A percentile compares a stretch with the other conserved stretches of the same genome.
Conservation (phyloP, 2,329 filamentous ascomycete genomes). For the Colletotrichum sp. region DNA sequence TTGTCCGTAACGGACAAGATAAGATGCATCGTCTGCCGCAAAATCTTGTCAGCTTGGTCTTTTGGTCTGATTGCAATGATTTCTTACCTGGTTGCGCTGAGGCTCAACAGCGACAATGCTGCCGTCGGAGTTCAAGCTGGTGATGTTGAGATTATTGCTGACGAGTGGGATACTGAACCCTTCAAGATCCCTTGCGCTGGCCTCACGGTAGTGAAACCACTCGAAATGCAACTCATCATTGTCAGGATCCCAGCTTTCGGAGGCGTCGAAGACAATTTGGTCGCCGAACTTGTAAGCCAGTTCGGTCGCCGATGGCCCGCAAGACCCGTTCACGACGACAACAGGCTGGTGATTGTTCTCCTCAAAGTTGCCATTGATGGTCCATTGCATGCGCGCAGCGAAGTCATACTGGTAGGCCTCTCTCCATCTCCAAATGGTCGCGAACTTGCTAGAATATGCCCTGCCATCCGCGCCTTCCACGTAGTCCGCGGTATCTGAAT, state of each 20-base stretch:
- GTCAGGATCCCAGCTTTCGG: constrained; percentile 50
- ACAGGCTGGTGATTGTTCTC: constrained; percentile 52
- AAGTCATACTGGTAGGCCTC: constrained; percentile 45
- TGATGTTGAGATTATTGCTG: constrained; percentile 30
- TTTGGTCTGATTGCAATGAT: fast-evolving
- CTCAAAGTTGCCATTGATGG: constrained; percentile 25
- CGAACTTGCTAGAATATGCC: constrained; percentile 30
- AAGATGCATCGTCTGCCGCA: constrained; percentile 46
- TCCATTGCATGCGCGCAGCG: constrained; percentile 45
- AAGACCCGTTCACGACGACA: constrained; percentile 43
- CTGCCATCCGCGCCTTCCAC: constrained; percentile 31
- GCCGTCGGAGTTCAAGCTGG: constrained; percentile 21
- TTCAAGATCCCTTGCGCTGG: not conserved
- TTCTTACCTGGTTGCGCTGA: not conserved
- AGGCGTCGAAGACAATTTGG: constrained; percentile 47
- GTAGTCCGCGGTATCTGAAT: constrained; percentile 30
- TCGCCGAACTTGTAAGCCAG: constrained; percentile 37
- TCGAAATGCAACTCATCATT: constrained; percentile 45
- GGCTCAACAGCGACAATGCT: not conserved
- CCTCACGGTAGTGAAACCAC: constrained; percentile 53
- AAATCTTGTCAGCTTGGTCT: constrained; percentile 34
- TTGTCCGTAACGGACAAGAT: constrained; percentile 52
- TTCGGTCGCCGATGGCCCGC: constrained; percentile 38
- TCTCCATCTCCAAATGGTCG: constrained; percentile 46
- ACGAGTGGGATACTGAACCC: not conserved